These are phyloP conservation scores for Tremella fuciformis DNA, from an alignment of 768 basidiomycete species.

Conservation along the genomic window DNA sequence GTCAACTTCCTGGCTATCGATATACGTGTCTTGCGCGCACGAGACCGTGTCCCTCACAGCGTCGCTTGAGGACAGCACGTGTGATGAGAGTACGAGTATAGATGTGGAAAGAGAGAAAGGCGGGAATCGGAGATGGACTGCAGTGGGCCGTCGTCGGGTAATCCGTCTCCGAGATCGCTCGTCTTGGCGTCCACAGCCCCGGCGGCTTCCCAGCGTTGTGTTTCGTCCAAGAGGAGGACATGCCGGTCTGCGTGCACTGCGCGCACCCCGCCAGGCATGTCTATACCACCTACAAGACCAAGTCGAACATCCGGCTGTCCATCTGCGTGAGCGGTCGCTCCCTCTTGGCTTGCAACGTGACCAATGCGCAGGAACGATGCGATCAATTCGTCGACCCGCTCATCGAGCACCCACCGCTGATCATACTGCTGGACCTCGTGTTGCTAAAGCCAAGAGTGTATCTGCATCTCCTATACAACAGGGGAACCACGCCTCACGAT, in stretches of 20 bases:
- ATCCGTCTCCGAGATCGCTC: too few species aligned
- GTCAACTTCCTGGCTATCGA: too few species aligned
- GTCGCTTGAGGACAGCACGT: too few species aligned
- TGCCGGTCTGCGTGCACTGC: constrained; percentile 51
- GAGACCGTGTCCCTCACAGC: too few species aligned
- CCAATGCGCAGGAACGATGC: constrained; percentile 34
- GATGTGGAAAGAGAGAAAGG: too few species aligned
- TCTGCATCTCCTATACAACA: constrained; percentile 50
- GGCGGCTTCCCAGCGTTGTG: background rate
- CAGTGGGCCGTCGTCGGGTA: too few species aligned
- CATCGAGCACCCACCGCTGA: constrained; percentile 49
- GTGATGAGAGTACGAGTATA: too few species aligned
- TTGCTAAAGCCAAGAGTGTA: constrained; percentile 51
- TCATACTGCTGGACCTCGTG: constrained; percentile 50
- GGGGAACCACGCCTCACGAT: constrained; percentile 33
- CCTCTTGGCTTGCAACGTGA: background rate
- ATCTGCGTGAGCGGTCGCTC: constrained; percentile 44
- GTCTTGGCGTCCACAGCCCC: too few species aligned
- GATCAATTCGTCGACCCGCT: constrained; percentile 49
- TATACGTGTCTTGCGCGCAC: too few species aligned
- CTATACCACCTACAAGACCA: constrained; percentile 51
- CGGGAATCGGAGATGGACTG: too few species aligned
- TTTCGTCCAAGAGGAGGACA: constrained; percentile 7
- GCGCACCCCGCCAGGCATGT: constrained; percentile 40
- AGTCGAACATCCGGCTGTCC: constrained; percentile 49